Percentiles rank a stretch among this genome's conserved stretches.
Evolutionary conservation across 2,329 filamentous ascomycete species (phyloP).

Genomic region (Emergomyces orientalis): DNA sequence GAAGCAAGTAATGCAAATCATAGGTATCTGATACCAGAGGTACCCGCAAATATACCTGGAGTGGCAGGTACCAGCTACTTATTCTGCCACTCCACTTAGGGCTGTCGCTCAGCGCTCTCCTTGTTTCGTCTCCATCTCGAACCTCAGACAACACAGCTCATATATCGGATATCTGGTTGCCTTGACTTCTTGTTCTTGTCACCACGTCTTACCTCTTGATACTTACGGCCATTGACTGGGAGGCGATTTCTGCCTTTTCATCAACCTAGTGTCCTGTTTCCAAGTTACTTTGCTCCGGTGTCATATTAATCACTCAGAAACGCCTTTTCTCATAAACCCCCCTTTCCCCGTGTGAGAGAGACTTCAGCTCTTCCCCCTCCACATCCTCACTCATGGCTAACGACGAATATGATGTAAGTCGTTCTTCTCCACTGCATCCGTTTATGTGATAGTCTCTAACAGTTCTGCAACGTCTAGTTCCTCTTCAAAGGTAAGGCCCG

Average conservation of each 20-base stretch:
- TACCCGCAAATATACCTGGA: background rate
- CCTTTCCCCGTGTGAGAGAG: background rate
- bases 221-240: background rate
- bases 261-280: background rate
- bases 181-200: background rate
- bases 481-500: constrained; percentile 82
- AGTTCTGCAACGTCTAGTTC: constrained; percentile 46
- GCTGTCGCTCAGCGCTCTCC: background rate
- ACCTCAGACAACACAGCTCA: constrained; percentile 2
- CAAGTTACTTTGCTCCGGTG: background rate
- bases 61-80: background rate
- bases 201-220: background rate
- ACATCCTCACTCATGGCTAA: constrained; percentile 66
- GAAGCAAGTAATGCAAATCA: too few species aligned
- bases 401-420: constrained; percentile 98
- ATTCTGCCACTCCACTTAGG: too few species aligned
- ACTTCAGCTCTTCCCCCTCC: constrained; percentile 14
- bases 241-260: background rate
- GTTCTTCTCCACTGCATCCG: background rate
- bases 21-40: background rate
- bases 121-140: background rate
- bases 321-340: background rate
- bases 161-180: background rate
- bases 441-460: constrained; percentile 2
- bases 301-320: background rate